These are phyloP conservation scores for Gracilaria domingensis DNA, from an alignment of 23 red algal species.

Conservation along the genomic window DNA sequence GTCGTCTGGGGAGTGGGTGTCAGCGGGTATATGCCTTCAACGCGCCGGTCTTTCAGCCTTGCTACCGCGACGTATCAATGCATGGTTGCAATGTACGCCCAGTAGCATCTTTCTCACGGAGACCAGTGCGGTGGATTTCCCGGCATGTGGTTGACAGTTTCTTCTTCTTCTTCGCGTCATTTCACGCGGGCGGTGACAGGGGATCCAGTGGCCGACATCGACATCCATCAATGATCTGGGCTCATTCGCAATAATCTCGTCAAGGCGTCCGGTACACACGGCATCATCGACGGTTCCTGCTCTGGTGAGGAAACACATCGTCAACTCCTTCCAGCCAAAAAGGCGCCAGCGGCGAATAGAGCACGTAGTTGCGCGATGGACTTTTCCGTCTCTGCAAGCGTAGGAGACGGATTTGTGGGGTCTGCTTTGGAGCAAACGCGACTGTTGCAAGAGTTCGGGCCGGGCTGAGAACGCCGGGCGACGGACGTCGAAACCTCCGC, in stretches of 20 bases:
- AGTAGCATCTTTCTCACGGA: no score
- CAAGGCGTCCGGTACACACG: background rate
- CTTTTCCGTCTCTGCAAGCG: background rate
- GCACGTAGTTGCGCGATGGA: slow-evolving; percentile 1
- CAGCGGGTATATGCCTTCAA: no score
- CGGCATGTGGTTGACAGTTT: background rate
- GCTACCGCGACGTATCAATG: no score
- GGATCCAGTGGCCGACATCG: background rate
- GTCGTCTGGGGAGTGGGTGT: no score
- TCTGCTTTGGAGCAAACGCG: background rate
- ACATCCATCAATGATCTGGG: slow-evolving; percentile 16
- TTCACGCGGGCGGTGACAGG: slow-evolving; percentile 6
- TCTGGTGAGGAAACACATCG: background rate
- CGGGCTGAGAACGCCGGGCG: background rate
- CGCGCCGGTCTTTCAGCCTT: no score
- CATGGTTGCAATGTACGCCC: no score
- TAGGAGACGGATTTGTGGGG: background rate
- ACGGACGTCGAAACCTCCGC: background rate
- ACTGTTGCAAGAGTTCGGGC: background rate
- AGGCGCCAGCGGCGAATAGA: slow-evolving; percentile 11
- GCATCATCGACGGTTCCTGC: background rate
- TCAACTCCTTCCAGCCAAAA: slow-evolving; percentile 19
- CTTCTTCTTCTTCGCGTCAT: background rate
- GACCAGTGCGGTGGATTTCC: no score
- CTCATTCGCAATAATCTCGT: background rate